A percentile compares a stretch with the other conserved stretches of the same genome.
phyloP scores from a whole-genome alignment of 1,284 basidiomycete species.

The Paramarasmius palmivorus region DNA sequence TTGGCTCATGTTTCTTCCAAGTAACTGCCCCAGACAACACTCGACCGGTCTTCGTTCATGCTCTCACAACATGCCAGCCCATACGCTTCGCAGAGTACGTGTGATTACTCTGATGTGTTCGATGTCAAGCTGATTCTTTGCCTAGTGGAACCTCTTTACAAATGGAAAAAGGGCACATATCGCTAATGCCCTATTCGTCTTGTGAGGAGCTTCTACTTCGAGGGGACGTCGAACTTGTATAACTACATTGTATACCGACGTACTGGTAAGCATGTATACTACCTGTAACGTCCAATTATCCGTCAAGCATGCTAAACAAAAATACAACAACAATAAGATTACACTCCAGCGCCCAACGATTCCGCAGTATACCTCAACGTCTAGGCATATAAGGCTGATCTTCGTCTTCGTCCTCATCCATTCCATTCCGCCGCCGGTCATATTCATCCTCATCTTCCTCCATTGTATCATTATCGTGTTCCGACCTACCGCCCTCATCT shows the following conservation, averaged over 20 bases:
- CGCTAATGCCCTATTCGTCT: constrained; percentile 66
- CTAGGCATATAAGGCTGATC: constrained; percentile 11
- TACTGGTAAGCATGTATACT: background rate
- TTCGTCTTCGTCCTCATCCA: constrained; percentile 10
- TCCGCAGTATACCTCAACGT: background rate
- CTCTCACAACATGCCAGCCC: constrained; percentile 67
- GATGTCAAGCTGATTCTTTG: background rate
- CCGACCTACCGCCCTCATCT: constrained; percentile 1
- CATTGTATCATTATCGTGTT: constrained; percentile 1
- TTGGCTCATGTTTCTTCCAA: constrained; percentile 31
- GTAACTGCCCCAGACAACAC: constrained; percentile 76
- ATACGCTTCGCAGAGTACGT: constrained; percentile 73
- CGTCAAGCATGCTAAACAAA: background rate
- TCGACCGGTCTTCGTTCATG: constrained; percentile 79
- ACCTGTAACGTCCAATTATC: background rate
- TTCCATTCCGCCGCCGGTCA: constrained; percentile 1
- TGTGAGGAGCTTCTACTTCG: constrained; percentile 69
- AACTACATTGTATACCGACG: constrained; percentile 13
- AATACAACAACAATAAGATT: background rate
- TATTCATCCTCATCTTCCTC: constrained; percentile 13
- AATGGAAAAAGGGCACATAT: constrained; percentile 71
- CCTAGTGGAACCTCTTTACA: constrained; percentile 59
- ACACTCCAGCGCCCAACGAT: background rate
- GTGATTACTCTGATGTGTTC: background rate
- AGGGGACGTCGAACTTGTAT: constrained; percentile 75